A percentile compares a stretch with the other conserved stretches of the same genome.
These are phyloP conservation scores for Geotrichum reessii DNA, from an alignment of 1,139 yeast genomes.

Conservation along the genomic window DNA sequence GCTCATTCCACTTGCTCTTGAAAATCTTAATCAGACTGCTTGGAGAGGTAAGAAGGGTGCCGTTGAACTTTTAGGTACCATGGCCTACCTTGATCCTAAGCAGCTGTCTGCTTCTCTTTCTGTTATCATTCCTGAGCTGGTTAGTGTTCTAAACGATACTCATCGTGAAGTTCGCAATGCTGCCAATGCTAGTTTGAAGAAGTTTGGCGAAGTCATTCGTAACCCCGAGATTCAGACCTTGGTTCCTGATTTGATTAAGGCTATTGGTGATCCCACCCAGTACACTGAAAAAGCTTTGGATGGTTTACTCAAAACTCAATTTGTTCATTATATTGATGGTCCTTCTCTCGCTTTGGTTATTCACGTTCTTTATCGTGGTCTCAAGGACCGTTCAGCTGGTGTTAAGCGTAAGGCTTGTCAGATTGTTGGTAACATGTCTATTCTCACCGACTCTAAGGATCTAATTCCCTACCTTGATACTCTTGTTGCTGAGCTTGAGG, in stretches of 20 bases:
- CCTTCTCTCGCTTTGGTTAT: slow-evolving; percentile 93
- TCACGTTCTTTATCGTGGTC: slow-evolving; percentile 92
- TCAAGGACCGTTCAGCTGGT: slow-evolving; percentile 86
- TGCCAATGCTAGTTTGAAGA: slow-evolving; percentile 80
- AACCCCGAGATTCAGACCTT: slow-evolving; percentile 92
- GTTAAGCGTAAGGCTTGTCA: slow-evolving; percentile 94
- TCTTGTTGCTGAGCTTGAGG: slow-evolving; percentile 75
- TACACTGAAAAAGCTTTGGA: slow-evolving; percentile 85
- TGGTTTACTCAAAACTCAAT: slow-evolving; percentile 80
- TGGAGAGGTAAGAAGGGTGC: slow-evolving; percentile 98
- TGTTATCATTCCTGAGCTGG: slow-evolving; percentile 90
- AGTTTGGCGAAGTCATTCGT: slow-evolving; percentile 94
- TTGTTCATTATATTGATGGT: slow-evolving; percentile 96
- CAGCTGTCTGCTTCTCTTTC: slow-evolving; percentile 87
- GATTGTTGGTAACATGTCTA: slow-evolving; percentile 97
- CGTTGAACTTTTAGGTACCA: slow-evolving; percentile 89
- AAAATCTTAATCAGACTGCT: slow-evolving; percentile 78
- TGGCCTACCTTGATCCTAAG: slow-evolving; percentile 95
- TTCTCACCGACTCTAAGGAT: slow-evolving; percentile 83
- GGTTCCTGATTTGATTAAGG: slow-evolving; percentile 84
- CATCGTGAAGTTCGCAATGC: slow-evolving; percentile 96
- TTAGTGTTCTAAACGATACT: slow-evolving; percentile 87
- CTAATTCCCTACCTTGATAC: slow-evolving; percentile 74
- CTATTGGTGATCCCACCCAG: slow-evolving; percentile 93
- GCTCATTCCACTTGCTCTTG: slow-evolving; percentile 83